Conservation (phyloP, 129 eudicot species). For the Ambrosia trifida region DNA sequence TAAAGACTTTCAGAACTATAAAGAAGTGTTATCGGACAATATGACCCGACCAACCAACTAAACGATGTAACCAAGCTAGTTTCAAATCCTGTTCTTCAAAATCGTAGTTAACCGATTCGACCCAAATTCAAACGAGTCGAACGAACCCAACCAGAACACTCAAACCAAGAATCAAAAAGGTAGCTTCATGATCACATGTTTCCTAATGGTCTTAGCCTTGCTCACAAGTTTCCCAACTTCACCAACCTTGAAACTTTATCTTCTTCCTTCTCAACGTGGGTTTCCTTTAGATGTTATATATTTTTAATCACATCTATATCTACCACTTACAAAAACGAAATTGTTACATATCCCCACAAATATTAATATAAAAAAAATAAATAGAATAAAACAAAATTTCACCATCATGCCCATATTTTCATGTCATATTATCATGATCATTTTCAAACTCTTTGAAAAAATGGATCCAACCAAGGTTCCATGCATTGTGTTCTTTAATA, state of each 20-base stretch:
- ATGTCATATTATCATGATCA: background rate
- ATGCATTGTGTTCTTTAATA: background rate
- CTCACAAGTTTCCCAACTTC: constrained; percentile 37
- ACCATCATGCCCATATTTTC: no score
- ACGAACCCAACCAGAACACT: background rate
- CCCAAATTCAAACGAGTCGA: background rate
- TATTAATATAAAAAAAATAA: no score
- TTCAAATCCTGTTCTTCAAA: no score
- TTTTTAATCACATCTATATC: background rate
- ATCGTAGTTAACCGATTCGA: no score
- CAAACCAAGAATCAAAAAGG: constrained; percentile 15
- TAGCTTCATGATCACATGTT: constrained; percentile 31
- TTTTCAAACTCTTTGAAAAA: background rate
- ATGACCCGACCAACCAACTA: no score
- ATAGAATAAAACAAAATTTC: no score
- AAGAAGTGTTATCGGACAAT: no score
- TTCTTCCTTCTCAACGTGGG: constrained; percentile 9
- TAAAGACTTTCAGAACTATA: no score
- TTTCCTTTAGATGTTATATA: background rate
- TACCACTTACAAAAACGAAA: background rate
- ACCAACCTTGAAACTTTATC: constrained; percentile 20
- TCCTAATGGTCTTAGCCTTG: constrained; percentile 16
- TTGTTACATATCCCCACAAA: background rate
- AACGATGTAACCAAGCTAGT: no score
- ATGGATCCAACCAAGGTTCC: background rate